A percentile compares a stretch with the other conserved stretches of the same genome.
phyloP scores from a whole-genome alignment of 2,329 filamentous ascomycete genomes.

The Aspergillus tanneri region DNA sequence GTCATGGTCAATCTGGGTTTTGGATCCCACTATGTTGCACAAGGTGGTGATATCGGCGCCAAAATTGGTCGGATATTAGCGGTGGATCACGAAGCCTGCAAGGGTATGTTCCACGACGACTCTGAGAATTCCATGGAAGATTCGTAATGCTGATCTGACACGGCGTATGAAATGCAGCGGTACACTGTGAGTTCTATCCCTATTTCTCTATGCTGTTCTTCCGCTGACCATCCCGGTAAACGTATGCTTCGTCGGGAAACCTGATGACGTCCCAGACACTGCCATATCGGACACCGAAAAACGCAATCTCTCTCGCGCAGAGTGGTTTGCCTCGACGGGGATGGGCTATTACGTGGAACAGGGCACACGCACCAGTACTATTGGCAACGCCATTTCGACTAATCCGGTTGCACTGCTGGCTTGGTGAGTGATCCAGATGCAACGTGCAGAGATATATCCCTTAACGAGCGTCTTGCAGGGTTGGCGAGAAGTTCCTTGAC shows the following conservation, averaged over 20 bases:
- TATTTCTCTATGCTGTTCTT: not conserved
- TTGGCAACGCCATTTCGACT: slow-evolving; percentile 22
- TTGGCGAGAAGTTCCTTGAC: slow-evolving; percentile 42
- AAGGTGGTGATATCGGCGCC: slow-evolving; percentile 37
- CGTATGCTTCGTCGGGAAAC: slow-evolving; percentile 20
- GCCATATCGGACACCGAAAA: slow-evolving; percentile 16
- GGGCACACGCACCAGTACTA: slow-evolving; percentile 31
- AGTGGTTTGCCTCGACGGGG: slow-evolving; percentile 16
- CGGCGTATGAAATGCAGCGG: slow-evolving; percentile 18
- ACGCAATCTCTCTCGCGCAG: slow-evolving; percentile 13
- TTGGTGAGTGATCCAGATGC: no score
- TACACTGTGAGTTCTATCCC: slow-evolving; percentile 26
- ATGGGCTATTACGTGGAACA: slow-evolving; percentile 27
- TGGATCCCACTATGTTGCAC: slow-evolving; percentile 31
- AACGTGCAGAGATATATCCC: no score
- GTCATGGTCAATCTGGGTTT: slow-evolving; percentile 34
- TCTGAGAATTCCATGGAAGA: not conserved
- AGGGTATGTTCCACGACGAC: slow-evolving; percentile 20
- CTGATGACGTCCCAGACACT: slow-evolving; percentile 25
- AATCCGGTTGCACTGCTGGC: slow-evolving; percentile 30
- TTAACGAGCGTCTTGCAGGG: slow-evolving; percentile 27
- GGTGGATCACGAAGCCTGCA: slow-evolving; percentile 31
- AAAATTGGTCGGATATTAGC: slow-evolving; percentile 26
- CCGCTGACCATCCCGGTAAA: slow-evolving; percentile 20
- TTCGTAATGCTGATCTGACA: not conserved